phyloP scores from a whole-genome alignment of 140 eudicot genomes.

The Cichorium intybus region DNA sequence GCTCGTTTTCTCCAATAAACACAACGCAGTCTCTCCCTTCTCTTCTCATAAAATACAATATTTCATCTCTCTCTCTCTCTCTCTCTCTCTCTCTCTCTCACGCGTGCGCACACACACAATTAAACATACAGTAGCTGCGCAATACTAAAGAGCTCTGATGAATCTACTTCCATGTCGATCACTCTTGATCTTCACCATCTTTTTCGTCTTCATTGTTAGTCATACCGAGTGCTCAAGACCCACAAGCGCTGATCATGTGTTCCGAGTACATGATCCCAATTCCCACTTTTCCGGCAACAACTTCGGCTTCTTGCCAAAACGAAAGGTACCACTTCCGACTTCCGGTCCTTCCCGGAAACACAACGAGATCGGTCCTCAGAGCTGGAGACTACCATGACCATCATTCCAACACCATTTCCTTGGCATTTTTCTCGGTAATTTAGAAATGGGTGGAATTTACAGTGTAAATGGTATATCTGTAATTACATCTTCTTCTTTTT shows the following conservation, averaged over 20 bases:
- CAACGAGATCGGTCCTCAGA: constrained; percentile 61
- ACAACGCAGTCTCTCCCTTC: not conserved
- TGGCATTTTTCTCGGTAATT: constrained; percentile 6
- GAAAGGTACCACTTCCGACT: constrained; percentile 49
- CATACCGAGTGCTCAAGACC: constrained; percentile 39
- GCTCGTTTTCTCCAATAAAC: not conserved
- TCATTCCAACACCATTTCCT: not conserved
- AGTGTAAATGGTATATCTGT: constrained; percentile 23
- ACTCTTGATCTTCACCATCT: constrained; percentile 10
- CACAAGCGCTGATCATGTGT: constrained; percentile 30
- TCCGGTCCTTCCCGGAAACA: constrained; percentile 84
- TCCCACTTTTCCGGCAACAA: constrained; percentile 32
- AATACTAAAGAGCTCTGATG: constrained; percentile 20
- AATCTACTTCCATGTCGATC: constrained; percentile 23
- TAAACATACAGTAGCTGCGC: constrained; percentile 9
- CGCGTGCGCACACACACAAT: not conserved
- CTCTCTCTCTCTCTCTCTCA: not conserved
- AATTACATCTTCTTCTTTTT: not conserved
- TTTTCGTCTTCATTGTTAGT: constrained; percentile 12
- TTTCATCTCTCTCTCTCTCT: not conserved
- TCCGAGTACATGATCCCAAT: constrained; percentile 38
- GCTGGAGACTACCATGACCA: constrained; percentile 41
- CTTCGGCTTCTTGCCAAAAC: constrained; percentile 67
- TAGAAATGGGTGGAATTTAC: constrained; percentile 10
- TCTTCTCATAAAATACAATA: constrained; percentile 4